Evolutionary conservation across 2,329 filamentous ascomycete species (phyloP).

Genomic region (Hymenoscyphus infarciens): DNA sequence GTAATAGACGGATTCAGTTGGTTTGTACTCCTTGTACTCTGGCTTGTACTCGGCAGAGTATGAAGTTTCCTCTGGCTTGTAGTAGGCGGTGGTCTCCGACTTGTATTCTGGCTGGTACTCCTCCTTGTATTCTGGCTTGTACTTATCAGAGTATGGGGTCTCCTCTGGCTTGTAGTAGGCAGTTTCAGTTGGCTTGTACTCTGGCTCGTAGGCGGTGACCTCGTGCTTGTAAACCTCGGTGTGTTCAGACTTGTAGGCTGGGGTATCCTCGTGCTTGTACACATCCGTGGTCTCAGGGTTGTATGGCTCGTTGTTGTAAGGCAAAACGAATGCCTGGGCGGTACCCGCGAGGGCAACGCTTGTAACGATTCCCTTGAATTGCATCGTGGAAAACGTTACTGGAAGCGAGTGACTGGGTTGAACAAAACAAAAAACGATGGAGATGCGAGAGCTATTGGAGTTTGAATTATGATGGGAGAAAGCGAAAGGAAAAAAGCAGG

Average conservation of each 20-base stretch:
- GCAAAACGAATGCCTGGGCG: background rate
- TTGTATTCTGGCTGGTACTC: background rate
- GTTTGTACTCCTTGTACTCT: background rate
- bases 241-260: background rate
- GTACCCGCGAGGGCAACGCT: conserved; percentile 1
- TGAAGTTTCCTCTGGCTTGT: background rate
- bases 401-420: conserved; percentile 4
- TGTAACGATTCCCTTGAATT: background rate
- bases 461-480: background rate
- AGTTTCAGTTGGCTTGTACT: background rate
- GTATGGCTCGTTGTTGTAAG: background rate
- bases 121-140: background rate
- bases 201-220: background rate
- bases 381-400: conserved; percentile 1
- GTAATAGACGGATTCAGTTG: background rate
- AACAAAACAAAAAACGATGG: conserved; percentile 1
- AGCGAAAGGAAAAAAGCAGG: background rate
- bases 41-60: background rate
- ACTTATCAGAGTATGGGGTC: background rate
- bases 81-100: no score
- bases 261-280: background rate
- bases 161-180: background rate
- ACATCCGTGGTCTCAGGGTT: background rate
- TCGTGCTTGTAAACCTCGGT: background rate
- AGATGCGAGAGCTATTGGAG: background rate